phyloP scores from a whole-genome alignment of 805 yeast species.

The Suhomyces pyralidae region DNA sequence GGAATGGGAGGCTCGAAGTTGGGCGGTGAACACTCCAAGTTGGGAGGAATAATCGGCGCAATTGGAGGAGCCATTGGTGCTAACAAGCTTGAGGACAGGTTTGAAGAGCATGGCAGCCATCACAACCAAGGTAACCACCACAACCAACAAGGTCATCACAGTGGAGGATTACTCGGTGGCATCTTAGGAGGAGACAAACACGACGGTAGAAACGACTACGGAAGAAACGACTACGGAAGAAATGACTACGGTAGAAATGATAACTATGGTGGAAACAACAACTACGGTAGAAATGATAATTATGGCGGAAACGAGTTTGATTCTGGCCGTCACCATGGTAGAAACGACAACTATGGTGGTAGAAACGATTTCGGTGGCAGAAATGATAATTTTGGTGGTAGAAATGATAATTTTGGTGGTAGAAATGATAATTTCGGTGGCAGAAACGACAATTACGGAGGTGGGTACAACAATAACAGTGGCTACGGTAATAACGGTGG shows the following conservation, averaged over 20 bases:
- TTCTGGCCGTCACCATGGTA: background rate
- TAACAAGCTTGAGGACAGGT: conserved; percentile 23
- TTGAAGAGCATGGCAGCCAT: conserved; percentile 12
- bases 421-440: background rate
- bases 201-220: conserved; percentile 9
- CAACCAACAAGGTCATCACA: conserved; percentile 1
- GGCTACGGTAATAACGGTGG: background rate
- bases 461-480: background rate
- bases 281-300: conserved; percentile 3
- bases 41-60: conserved; percentile 30
- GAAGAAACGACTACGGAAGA: conserved; percentile 2
- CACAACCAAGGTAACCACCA: background rate
- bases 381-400: conserved; percentile 7
- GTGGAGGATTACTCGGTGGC: conserved; percentile 7
- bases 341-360: conserved; percentile 6
- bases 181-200: conserved; percentile 8
- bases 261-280: conserved; percentile 4
- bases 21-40: conserved; percentile 23
- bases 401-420: background rate
- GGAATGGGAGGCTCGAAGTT: conserved; percentile 26
- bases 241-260: conserved; percentile 6
- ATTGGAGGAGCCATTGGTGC: conserved; percentile 28
- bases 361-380: conserved; percentile 3
- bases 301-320: conserved; percentile 2
- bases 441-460: background rate